Evolutionary conservation across 228 moss, liverwort and hornwort species (phyloP), one percentile per base, ranked within the genome.

Genomic region (Sphagnum fallax): DNA sequence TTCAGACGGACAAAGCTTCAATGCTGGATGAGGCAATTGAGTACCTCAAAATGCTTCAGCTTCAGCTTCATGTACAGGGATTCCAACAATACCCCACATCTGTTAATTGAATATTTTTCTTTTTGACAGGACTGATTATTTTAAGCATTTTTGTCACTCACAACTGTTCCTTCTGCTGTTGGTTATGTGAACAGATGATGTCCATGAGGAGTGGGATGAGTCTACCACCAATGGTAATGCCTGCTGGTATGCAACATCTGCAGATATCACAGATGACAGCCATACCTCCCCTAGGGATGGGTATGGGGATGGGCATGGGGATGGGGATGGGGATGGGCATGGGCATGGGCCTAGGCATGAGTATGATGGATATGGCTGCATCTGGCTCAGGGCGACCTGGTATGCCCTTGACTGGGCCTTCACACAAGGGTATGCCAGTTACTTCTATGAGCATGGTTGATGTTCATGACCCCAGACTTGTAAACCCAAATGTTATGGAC

Each of bases 401-500:
- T 77, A 72, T 82, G 57, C 79, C 81, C 5, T 64, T 70, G 32
- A 32, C 32, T 32, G 82, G 77, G 47, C 75, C 90, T 8, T 61
- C 90, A 6, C 65, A 85, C 1, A 84, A 79, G 70, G 76, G 87
- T 65, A 77, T 89, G 70, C 67, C 89, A 72, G 77, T 70, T 73
- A 72, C 87, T 74, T 72, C 82, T 50, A 77, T 89, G 50, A 63
- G 82, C 53, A 60, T 89, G 80, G 84, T 80, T 58, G 95, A 91
- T 62, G 63, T 80, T 69, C 87, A 86, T 11, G 91, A 92, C 72
- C 77, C 76, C 60, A 89, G 86, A 48, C 79, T 89, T 71, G 90
- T 77, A 73, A 74, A 75, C 49, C 65, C 83, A 48, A 80, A 75
- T 67, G 87, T 86, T n/a, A 81, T 92, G 85, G 95, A 95, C 61